Evolutionary conservation across 768 basidiomycete species (phyloP).

Genomic region (Astraeus odoratus): DNA sequence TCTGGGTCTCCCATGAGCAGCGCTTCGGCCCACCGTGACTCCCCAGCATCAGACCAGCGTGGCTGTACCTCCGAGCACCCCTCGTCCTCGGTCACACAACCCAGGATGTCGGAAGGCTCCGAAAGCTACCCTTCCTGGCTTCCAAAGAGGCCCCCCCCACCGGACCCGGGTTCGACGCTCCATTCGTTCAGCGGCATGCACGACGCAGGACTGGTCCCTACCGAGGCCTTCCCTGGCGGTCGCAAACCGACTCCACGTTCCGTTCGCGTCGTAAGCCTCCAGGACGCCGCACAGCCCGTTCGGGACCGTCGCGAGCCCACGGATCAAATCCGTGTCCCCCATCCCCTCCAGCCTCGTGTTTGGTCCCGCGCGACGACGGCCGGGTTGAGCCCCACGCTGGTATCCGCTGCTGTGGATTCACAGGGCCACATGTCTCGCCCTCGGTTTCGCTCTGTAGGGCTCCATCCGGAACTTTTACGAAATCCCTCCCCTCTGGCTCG

Average conservation of each 20-base stretch:
- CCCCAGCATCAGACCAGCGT: constrained; percentile 21
- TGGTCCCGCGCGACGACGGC: constrained; percentile 55
- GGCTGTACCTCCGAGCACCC: constrained; percentile 28
- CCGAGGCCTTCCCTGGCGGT: constrained; percentile 38
- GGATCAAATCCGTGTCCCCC: constrained; percentile 41
- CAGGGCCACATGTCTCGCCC: constrained; percentile 42
- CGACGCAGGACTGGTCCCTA: constrained; percentile 27
- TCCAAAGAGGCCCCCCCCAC: constrained; percentile 69
- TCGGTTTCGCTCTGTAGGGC: constrained; percentile 56
- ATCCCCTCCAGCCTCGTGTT: constrained; percentile 38
- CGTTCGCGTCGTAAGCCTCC: constrained; percentile 72
- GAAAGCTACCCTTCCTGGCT: constrained; percentile 85
- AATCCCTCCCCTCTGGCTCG: constrained; percentile 49
- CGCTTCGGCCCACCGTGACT: constrained; percentile 13
- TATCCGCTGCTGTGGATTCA: constrained; percentile 31
- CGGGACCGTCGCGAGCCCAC: constrained; percentile 43
- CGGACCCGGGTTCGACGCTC: constrained; percentile 65
- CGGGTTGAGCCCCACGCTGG: constrained; percentile 35
- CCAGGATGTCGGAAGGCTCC: constrained; percentile 34
- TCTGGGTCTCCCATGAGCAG: constrained; percentile 26
- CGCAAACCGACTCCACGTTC: constrained; percentile 75
- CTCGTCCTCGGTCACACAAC: constrained; percentile 29
- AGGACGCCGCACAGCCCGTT: constrained; percentile 38
- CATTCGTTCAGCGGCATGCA: constrained; percentile 45
- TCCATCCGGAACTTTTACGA: constrained; percentile 63